Conservation (phyloP, 2,329 filamentous ascomycete genomes). For the Ciborinia camelliae region DNA sequence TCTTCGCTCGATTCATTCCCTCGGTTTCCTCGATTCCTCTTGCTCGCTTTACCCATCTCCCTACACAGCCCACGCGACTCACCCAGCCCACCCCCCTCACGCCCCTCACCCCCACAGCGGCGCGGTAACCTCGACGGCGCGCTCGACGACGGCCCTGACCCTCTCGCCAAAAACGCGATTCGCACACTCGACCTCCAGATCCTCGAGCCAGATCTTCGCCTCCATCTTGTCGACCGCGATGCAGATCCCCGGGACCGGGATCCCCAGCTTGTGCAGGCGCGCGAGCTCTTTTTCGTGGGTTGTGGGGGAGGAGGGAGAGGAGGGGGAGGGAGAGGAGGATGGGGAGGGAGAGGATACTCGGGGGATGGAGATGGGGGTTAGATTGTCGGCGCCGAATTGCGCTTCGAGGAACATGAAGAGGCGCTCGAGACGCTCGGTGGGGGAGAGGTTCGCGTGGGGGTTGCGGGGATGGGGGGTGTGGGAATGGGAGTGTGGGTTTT, state of each 20-base stretch:
- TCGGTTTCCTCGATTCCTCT: too few species aligned
- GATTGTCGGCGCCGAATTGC: conserved; percentile 83
- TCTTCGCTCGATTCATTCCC: too few species aligned
- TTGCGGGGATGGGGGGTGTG: conserved; percentile 51
- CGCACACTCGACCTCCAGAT: conserved; percentile 81
- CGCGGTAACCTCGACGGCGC: conserved; percentile 82
- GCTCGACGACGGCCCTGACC: conserved; percentile 83
- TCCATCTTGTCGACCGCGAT: conserved; percentile 85
- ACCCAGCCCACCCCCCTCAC: neutral
- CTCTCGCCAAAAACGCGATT: conserved; percentile 78
- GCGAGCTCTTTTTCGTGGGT: conserved; percentile 61
- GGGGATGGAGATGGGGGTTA: conserved; percentile 70
- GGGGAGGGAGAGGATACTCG: conserved; percentile 43
- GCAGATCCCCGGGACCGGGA: conserved; percentile 84
- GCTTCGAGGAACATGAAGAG: conserved; percentile 96
- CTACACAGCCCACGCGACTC: neutral
- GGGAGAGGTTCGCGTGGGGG: conserved; percentile 67
- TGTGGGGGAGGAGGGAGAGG: neutral
- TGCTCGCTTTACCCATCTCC: too few species aligned
- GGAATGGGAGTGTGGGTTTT: conserved; percentile 50
- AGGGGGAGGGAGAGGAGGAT: neutral
- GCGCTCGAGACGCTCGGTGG: conserved; percentile 75
- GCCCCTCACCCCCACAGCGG: conserved; percentile 60
- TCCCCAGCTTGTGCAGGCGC: conserved; percentile 76
- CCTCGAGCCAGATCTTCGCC: conserved; percentile 88